These are phyloP conservation scores for Tulasnella calospora DNA, from an alignment of 768 basidiomycete genomes.

Conservation along the genomic window DNA sequence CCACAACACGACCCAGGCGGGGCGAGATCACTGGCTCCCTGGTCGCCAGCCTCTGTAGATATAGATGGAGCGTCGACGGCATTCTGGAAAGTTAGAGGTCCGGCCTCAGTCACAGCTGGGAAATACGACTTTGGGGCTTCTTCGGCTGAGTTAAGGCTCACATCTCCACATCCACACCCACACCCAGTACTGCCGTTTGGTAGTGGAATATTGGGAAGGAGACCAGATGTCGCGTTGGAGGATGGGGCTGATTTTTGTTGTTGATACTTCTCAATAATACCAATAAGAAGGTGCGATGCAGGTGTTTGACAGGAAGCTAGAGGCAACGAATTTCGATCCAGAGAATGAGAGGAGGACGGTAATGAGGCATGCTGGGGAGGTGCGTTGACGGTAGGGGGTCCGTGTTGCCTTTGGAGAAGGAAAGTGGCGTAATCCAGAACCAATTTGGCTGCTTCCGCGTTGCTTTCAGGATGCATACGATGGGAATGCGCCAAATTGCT, in stretches of 20 bases:
- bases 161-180: constrained; percentile 11
- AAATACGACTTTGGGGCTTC: background rate
- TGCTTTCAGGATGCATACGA: background rate
- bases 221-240: background rate
- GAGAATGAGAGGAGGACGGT: background rate
- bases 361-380: background rate
- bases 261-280: constrained; percentile 22
- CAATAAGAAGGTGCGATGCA: constrained; percentile 23
- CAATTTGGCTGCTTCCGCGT: constrained; percentile 21
- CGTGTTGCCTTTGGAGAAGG: constrained; percentile 4
- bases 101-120: background rate
- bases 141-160: background rate
- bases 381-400: background rate
- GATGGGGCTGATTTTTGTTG: constrained; percentile 15
- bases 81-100: background rate
- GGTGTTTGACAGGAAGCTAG: constrained; percentile 16
- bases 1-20: background rate
- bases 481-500: background rate
- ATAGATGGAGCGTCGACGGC: background rate
- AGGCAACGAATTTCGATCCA: background rate
- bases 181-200: background rate
- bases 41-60: background rate
- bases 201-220: constrained; percentile 2
- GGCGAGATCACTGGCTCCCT: background rate
- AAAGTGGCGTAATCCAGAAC: constrained; percentile 24